These are phyloP conservation scores for Phytopythium cucurbitacearum DNA, from an alignment of 352 stramenopile species.

Conservation along the genomic window DNA sequence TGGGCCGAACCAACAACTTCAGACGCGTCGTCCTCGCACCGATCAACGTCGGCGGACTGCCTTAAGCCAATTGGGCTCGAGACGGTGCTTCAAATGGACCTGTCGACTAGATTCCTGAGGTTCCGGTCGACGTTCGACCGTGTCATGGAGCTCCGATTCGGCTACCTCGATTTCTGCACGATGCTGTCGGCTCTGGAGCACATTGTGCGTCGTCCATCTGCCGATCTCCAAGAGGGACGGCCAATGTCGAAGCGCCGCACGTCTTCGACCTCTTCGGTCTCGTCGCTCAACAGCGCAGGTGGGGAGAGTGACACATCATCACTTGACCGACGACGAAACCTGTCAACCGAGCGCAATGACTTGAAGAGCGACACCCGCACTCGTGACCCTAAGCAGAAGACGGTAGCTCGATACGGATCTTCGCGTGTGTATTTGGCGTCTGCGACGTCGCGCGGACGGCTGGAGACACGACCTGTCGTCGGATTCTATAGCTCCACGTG, in stretches of 20 bases:
- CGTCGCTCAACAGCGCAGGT: conserved; percentile 33
- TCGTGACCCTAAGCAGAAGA: conserved; percentile 14
- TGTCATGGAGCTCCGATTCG: conserved; percentile 77
- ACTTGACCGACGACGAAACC: conserved; percentile 16
- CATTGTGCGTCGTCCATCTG: conserved; percentile 35
- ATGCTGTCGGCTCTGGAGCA: conserved; percentile 55
- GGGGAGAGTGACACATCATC: conserved; percentile 22
- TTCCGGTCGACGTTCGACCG: conserved; percentile 72
- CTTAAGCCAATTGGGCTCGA: conserved; percentile 77
- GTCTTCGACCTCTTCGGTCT: conserved; percentile 50
- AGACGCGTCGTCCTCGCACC: conserved; percentile 15
- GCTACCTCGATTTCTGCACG: conserved; percentile 80
- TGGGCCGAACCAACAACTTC: conserved; percentile 32
- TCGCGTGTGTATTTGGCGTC: conserved; percentile 76
- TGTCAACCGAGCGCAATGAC: conserved; percentile 7
- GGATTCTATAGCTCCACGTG: conserved; percentile 79
- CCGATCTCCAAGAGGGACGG: conserved; percentile 3
- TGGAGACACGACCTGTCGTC: conserved; percentile 68
- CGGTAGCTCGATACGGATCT: conserved; percentile 47
- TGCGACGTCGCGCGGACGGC: conserved; percentile 62
- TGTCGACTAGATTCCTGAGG: conserved; percentile 51
- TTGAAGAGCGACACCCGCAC: neutral
- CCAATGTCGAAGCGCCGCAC: conserved; percentile 26
- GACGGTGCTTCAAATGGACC: conserved; percentile 62
- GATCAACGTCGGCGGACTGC: conserved; percentile 50